phyloP scores from a whole-genome alignment of 192 early-diverging fungal species.

The Jimgerdemannia lactiflua region DNA sequence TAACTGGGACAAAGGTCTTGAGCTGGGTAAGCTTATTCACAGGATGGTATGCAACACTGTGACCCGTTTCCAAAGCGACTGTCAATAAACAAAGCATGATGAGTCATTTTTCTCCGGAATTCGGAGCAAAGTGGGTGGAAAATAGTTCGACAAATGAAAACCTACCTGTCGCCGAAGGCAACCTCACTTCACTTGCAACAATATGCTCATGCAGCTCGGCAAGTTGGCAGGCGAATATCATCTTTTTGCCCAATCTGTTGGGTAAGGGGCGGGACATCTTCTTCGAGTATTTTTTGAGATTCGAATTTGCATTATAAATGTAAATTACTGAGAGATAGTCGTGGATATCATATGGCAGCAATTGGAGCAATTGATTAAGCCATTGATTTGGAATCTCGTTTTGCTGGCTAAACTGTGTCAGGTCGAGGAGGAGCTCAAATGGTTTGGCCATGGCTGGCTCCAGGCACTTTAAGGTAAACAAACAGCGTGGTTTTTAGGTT shows the following conservation, averaged over 20 bases:
- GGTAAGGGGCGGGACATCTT: constrained; percentile 46
- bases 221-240: constrained; percentile 66
- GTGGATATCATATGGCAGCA: constrained; percentile 63
- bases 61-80: constrained; percentile 70
- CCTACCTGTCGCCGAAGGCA: constrained; percentile 70
- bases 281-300: constrained; percentile 70
- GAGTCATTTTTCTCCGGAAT: too few species aligned
- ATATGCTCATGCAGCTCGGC: constrained; percentile 76
- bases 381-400: constrained; percentile 83
- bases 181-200: constrained; percentile 62
- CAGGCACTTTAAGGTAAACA: constrained; percentile 31
- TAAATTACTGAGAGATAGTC: constrained; percentile 68
- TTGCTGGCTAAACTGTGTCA: constrained; percentile 71
- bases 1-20: constrained; percentile 65
- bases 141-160: not conserved
- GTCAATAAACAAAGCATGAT: not conserved
- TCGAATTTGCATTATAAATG: constrained; percentile 82
- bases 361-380: constrained; percentile 68
- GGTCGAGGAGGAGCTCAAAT: constrained; percentile 81
- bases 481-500: not conserved
- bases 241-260: constrained; percentile 55
- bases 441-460: constrained; percentile 66
- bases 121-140: constrained; percentile 42
- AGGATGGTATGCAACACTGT: constrained; percentile 58
- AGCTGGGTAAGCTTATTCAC: constrained; percentile 69